Conservation (phyloP, 768 basidiomycete genomes). For the Brasilioporus rufonigricans region DNA sequence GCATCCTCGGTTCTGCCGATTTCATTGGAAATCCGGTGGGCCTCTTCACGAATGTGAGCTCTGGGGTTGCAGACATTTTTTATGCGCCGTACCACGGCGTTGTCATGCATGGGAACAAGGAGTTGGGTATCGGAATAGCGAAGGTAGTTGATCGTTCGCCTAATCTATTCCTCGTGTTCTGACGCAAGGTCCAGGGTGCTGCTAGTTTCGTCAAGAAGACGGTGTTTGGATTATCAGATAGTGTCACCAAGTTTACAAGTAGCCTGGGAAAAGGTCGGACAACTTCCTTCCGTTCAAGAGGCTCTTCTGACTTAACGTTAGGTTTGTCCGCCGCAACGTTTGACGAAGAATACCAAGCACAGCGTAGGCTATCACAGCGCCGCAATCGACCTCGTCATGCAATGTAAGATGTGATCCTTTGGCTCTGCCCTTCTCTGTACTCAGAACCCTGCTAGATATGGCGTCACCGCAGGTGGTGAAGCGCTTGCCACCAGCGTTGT, state of each 20-base stretch:
- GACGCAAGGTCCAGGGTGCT: constrained; percentile 64
- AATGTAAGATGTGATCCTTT: constrained; percentile 50
- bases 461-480: constrained; percentile 93
- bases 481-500: constrained; percentile 92
- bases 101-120: constrained; percentile 93
- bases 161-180: constrained; percentile 1
- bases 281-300: neutral
- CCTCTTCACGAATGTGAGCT: constrained; percentile 96
- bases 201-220: constrained; percentile 99
- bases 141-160: constrained; percentile 50
- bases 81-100: constrained; percentile 98
- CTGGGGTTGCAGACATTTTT: constrained; percentile 97
- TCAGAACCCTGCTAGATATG: constrained; percentile 57
- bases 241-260: constrained; percentile 96
- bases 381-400: constrained; percentile 96
- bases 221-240: constrained; percentile 93
- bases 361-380: constrained; percentile 82
- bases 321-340: constrained; percentile 96
- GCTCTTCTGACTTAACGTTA: constrained; percentile 28
- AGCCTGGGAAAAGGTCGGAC: constrained; percentile 88
- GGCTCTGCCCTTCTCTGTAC: neutral
- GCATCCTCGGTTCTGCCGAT: constrained; percentile 97
- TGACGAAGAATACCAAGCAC: constrained; percentile 92
- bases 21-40: constrained; percentile 97
- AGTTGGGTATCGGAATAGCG: constrained; percentile 91